phyloP scores from a whole-genome alignment of 331 rosid species.

The Quercus tomentella region DNA sequence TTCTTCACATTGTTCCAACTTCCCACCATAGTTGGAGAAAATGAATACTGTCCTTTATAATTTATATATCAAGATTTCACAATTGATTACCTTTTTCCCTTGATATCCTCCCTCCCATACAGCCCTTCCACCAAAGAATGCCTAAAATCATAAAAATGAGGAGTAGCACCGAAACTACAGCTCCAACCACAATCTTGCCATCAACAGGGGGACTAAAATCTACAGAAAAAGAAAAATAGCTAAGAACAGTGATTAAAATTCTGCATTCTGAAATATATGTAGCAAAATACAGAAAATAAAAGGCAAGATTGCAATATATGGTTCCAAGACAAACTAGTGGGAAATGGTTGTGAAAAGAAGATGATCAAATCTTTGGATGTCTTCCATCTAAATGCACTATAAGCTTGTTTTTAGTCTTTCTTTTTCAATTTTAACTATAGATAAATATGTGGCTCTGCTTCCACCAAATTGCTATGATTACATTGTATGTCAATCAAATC shows the following conservation, averaged over 20 bases:
- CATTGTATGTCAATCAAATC: too few species aligned
- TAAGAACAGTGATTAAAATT: neutral
- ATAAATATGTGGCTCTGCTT: too few species aligned
- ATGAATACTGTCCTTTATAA: neutral
- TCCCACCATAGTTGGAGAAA: neutral
- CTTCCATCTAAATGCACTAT: neutral
- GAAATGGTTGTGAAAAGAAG: neutral
- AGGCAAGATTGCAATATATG: neutral
- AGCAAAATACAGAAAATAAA: neutral
- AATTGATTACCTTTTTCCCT: slow-evolving; percentile 14
- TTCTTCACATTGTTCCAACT: too few species aligned
- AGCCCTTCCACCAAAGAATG: slow-evolving; percentile 14
- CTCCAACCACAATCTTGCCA: neutral
- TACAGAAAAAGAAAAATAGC: neutral
- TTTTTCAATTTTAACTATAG: too few species aligned
- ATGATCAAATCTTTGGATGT: neutral
- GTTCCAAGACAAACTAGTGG: neutral
- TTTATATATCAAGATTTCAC: neutral
- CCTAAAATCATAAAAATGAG: neutral
- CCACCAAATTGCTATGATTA: too few species aligned
- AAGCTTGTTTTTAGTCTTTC: neutral
- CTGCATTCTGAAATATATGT: neutral
- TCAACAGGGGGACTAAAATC: neutral
- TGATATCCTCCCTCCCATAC: neutral
- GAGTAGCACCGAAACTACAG: neutral